Base-by-base conservation (phyloP, 148 eudicot genomes). In the Heliosperma pusillum region DNA sequence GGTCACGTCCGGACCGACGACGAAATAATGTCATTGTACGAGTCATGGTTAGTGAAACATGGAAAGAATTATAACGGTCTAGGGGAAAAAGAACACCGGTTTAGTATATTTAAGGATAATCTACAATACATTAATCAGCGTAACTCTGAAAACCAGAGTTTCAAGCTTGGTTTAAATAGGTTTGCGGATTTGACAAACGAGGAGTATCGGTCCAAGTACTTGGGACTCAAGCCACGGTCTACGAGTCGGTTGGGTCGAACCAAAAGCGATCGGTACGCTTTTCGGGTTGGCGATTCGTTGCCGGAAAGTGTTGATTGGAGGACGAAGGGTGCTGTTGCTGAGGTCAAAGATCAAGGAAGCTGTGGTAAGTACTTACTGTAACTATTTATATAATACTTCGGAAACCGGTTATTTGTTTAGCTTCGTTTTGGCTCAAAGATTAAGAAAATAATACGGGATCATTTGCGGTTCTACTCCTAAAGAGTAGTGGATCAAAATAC, bases 161-260 rank as follows among this genome's bases (percentile, higher is more conserved):
- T 67, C 75, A 79, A 79, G 83, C 82, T 94, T 0, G 98, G 96
- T 21, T 70, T 90, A 77, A 94, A 86, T 74, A 81, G 77, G 80
- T 94, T 94, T 56, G 96, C 98, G 21, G 98, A 94, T 78, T 75
- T 90, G 63, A 91, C 91, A 13, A 90, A 91, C 80, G 93, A 91
- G 45, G 98, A 94, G 87, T 94, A 80, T 84, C 83, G 88, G 44
- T 82, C 83, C 10, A 90, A 0, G 77, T 86, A 87, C 75, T 66
- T 90, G 72, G 92, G 98, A 0, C n/a, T 75, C 5, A 82, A 70
- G 77, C 24, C 60, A 17, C 86, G 79, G 6, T 10, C 75, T 1
- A 76, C 71, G 19, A 62, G 58, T 29, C 68, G 80, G 36, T 13
- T 77, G 16, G 50, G 59, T 42, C 58, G 68, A 53, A 40, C 69